phyloP scores from a whole-genome alignment of 352 stramenopile species.

The Pythium biforme region DNA sequence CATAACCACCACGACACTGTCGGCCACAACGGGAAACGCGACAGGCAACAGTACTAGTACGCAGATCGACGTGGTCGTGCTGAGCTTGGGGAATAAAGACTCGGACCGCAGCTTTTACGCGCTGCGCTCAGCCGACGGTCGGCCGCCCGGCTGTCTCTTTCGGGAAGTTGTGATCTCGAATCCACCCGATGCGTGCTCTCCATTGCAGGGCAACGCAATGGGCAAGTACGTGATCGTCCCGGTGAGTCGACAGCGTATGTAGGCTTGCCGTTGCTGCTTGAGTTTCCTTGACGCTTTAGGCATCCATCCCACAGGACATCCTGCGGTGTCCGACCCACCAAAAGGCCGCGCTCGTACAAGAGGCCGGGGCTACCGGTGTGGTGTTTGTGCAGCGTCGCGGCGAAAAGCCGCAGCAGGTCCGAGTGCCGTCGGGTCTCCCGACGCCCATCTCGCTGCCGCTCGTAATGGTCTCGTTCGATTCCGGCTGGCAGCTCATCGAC shows the following conservation, averaged over 20 bases:
- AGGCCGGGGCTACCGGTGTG: conserved; percentile 58
- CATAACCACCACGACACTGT: not conserved
- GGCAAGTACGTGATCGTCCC: conserved; percentile 62
- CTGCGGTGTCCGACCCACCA: conserved; percentile 59
- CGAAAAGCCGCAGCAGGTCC: conserved; percentile 57
- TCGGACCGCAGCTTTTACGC: conserved; percentile 51
- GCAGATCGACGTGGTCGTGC: conserved; percentile 26
- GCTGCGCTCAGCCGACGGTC: conserved; percentile 55
- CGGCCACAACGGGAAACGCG: not conserved
- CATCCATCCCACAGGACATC: not conserved
- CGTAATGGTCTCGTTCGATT: conserved; percentile 68
- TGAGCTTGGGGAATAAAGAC: conserved; percentile 42
- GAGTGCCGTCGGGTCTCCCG: conserved; percentile 40
- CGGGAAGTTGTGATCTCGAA: conserved; percentile 49
- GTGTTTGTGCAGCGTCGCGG: conserved; percentile 57
- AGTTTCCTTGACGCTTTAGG: not conserved
- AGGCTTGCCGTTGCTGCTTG: not conserved
- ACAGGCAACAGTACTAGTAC: not conserved
- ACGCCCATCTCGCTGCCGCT: conserved; percentile 49
- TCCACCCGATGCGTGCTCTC: conserved; percentile 53
- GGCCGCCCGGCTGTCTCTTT: conserved; percentile 53
- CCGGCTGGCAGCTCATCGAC: conserved; percentile 46
- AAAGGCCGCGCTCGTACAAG: conserved; percentile 55
- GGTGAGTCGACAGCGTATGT: conserved; percentile 23
- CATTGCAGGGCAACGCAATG: conserved; percentile 39